Evolutionary conservation across 345 rosid species (phyloP).

Genomic region (Eucalyptus viminalis): DNA sequence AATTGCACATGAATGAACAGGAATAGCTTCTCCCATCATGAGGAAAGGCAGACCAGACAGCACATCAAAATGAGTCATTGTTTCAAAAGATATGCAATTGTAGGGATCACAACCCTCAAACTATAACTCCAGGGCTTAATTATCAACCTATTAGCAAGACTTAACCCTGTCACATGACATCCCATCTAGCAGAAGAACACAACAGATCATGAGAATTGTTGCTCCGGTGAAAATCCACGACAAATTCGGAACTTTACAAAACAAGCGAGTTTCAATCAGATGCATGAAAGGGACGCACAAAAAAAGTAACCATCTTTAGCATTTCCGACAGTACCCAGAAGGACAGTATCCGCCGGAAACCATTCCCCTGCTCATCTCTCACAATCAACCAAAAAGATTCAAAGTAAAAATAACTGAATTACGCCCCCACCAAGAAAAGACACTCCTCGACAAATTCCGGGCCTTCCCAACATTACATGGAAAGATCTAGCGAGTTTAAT

Average conservation of each 20-base stretch:
- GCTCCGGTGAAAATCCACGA: not conserved
- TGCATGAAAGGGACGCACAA: not conserved
- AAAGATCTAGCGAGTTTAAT: not conserved
- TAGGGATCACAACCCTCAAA: not conserved
- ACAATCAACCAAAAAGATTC: not conserved
- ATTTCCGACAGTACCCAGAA: not conserved
- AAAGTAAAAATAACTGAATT: not conserved
- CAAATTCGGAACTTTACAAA: not conserved
- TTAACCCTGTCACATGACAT: not conserved
- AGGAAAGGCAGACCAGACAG: not conserved
- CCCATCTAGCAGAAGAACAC: not conserved
- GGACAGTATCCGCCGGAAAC: not conserved
- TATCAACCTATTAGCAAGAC: not conserved
- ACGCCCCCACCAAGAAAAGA: not conserved
- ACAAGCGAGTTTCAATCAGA: not conserved
- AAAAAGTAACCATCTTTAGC: not conserved
- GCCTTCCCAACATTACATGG: not conserved
- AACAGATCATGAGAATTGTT: not conserved
- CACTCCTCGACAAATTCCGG: not conserved
- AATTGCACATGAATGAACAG: not conserved
- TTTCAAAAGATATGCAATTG: not conserved
- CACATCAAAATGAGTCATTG: not conserved
- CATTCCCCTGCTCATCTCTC: not conserved
- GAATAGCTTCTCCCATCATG: not conserved
- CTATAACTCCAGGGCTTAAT: not conserved